Evolutionary conservation across 768 basidiomycete genomes (phyloP), one percentile per base, ranked within the genome.

Genomic region (Phaffia tasmanica): DNA sequence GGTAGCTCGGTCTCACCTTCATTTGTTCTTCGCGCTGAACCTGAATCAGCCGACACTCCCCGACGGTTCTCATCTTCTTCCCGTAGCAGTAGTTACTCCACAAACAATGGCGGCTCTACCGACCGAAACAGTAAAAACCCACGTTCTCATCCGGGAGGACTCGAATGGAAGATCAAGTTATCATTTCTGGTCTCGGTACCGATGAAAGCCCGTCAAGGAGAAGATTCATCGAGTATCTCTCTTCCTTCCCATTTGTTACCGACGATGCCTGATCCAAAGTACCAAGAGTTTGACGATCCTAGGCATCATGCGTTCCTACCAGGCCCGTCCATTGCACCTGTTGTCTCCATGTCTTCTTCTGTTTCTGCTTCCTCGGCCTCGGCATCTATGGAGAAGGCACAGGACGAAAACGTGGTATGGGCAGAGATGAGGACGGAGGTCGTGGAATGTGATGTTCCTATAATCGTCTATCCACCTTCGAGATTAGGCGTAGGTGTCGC

Each of bases 391-490:
- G 1, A 69, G 75, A 23, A 75, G 74, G 0, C 82, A 71, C 80
- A 79, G 19, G 66, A 74, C 19, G 75, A 75, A 8, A 78, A 74
- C 19, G 64, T 79, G 6, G 84, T 79, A 1, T 90, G 87, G 88
- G 72, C 72, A 63, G 84, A 85, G 67, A 81, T 87, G 15, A 79
- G 75, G 72, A 81, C 86, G 29, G 92, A 97, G 81, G 88, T 85
- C 67, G 90, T 98, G 21, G 94, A 95, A 75, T 95, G 92, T 72
- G 88, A 92, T 75, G 87, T 98, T 53, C 89, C 89, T 23, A 83
- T 98, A 65, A 83, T 76, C 71, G 86, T 95, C 1, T 92, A 56
- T 35, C 59, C 66, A 14, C 66, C 60, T 2, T 57, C 60, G 47
- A 62, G 55, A 30, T 27, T 62, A 18, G 66, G 66, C 1, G 32